Percentiles rank a stretch among this genome's conserved stretches.
Evolutionary conservation across 257 asterid genomes (phyloP).

Genomic region (Agastache rugosa): DNA sequence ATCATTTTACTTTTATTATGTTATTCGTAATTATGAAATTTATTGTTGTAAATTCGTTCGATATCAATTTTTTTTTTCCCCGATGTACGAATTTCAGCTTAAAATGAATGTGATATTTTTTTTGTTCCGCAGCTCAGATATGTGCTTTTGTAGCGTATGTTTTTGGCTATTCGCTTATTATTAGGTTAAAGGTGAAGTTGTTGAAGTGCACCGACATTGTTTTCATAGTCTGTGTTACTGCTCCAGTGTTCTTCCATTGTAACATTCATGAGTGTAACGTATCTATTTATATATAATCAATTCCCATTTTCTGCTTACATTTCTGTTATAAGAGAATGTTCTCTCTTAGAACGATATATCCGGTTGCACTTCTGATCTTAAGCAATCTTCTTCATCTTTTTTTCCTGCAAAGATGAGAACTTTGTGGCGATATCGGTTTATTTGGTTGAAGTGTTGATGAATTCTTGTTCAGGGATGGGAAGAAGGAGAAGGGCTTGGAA

Average conservation of each 20-base stretch:
- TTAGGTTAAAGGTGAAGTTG: conserved; percentile 5
- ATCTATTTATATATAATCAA: background rate
- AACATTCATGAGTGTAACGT: background rate
- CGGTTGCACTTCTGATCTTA: background rate
- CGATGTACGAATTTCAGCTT: background rate
- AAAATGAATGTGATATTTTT: background rate
- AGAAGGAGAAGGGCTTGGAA: conserved; percentile 99
- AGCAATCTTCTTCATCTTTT: background rate
- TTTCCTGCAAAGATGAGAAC: conserved; percentile 3
- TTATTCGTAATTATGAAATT: background rate
- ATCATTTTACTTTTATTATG: background rate
- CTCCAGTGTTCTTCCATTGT: background rate
- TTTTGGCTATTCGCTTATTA: background rate
- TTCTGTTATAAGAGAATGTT: background rate
- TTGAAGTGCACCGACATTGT: background rate
- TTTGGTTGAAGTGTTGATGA: background rate
- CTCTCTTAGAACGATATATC: background rate
- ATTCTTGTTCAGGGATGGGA: conserved; percentile 83
- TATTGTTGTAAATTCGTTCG: background rate
- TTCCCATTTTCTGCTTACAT: background rate
- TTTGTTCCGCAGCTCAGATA: background rate
- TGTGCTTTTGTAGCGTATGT: conserved; percentile 5
- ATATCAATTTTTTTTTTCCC: background rate
- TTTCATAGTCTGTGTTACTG: conserved; percentile 1
- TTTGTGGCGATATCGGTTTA: background rate